phyloP scores from a whole-genome alignment of 108 stramenopile genomes.

The Cyclotella choctawhatcheeana region DNA sequence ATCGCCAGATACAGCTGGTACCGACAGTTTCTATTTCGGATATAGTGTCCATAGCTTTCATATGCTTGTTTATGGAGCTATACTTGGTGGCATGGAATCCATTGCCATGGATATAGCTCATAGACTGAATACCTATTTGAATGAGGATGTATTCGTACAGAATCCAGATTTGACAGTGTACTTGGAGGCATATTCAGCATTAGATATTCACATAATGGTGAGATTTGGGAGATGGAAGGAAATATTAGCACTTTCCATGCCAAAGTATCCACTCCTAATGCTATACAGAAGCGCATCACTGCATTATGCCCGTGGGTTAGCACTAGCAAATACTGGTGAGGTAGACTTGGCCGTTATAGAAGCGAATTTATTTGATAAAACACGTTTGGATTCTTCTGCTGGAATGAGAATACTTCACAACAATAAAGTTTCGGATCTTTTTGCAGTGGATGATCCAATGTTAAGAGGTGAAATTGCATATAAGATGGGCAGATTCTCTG shows the following conservation, averaged over 20 bases:
- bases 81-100: slow-evolving; percentile 81
- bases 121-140: slow-evolving; percentile 59
- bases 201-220: slow-evolving; percentile 81
- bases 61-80: slow-evolving; percentile 81
- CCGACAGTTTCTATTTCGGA: slow-evolving; percentile 84
- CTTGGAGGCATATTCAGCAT: slow-evolving; percentile 79
- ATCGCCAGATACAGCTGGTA: slow-evolving; percentile 76
- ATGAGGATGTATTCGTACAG: slow-evolving; percentile 72
- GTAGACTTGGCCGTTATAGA: slow-evolving; percentile 63
- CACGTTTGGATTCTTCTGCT: slow-evolving; percentile 68
- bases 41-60: slow-evolving; percentile 90
- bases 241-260: slow-evolving; percentile 62
- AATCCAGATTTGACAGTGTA: slow-evolving; percentile 77
- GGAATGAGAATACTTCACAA: slow-evolving; percentile 82
- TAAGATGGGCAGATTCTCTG: slow-evolving; percentile 65
- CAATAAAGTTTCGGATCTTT: slow-evolving; percentile 66
- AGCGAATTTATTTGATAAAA: slow-evolving; percentile 63
- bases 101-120: slow-evolving; percentile 72
- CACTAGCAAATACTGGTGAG: slow-evolving; percentile 64
- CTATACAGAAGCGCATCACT: slow-evolving; percentile 72
- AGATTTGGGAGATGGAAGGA: slow-evolving; percentile 89
- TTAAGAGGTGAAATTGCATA: slow-evolving; percentile 88
- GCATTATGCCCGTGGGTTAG: slow-evolving; percentile 70
- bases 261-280: slow-evolving; percentile 75
- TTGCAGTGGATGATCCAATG: slow-evolving; percentile 85